Evolutionary conservation across 2,329 filamentous ascomycete species (phyloP).

Genomic region (Neonectria sp.): DNA sequence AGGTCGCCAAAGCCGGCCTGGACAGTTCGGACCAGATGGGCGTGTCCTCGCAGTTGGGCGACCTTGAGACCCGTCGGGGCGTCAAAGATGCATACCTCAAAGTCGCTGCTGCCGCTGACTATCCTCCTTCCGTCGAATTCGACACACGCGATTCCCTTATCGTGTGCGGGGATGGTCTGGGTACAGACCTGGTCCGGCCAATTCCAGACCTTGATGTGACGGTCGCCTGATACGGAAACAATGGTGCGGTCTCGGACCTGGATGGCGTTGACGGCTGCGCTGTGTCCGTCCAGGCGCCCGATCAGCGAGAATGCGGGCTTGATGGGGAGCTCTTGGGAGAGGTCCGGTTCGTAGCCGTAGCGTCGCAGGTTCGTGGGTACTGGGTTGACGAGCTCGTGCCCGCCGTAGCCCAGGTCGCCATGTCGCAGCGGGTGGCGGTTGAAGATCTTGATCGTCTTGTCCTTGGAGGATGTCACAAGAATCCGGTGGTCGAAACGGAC

Average conservation of each 20-base stretch:
- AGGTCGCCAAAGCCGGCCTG: slow-evolving; percentile 95
- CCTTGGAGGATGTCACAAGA: slow-evolving; percentile 96
- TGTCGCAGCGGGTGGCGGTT: slow-evolving; percentile 80
- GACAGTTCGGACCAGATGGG: slow-evolving; percentile 90
- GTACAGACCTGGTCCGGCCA: slow-evolving; percentile 83
- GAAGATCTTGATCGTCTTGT: slow-evolving; percentile 97
- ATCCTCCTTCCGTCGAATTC: slow-evolving; percentile 96
- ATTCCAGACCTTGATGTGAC: slow-evolving; percentile 95
- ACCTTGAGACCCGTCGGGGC: slow-evolving; percentile 89
- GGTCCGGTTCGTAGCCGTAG: slow-evolving; percentile 68
- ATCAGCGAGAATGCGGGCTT: slow-evolving; percentile 82
- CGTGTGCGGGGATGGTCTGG: slow-evolving; percentile 87
- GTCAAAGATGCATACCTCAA: slow-evolving; percentile 96
- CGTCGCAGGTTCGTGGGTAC: slow-evolving; percentile 67
- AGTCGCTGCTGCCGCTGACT: slow-evolving; percentile 96
- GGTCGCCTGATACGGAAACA: slow-evolving; percentile 94
- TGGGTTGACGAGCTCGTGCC: slow-evolving; percentile 62
- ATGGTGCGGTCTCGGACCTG: slow-evolving; percentile 89
- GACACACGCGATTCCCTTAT: slow-evolving; percentile 97
- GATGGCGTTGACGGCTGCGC: slow-evolving; percentile 95
- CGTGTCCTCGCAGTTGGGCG: slow-evolving; percentile 86
- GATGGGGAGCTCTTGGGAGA: slow-evolving; percentile 62
- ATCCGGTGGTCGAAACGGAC: slow-evolving; percentile 93
- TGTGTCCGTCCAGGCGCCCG: slow-evolving; percentile 85
- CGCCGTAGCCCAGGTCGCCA: slow-evolving; percentile 71